These are phyloP conservation scores for Saccharomyces pastorianus DNA, from an alignment of 1,139 yeast species.

Conservation along the genomic window DNA sequence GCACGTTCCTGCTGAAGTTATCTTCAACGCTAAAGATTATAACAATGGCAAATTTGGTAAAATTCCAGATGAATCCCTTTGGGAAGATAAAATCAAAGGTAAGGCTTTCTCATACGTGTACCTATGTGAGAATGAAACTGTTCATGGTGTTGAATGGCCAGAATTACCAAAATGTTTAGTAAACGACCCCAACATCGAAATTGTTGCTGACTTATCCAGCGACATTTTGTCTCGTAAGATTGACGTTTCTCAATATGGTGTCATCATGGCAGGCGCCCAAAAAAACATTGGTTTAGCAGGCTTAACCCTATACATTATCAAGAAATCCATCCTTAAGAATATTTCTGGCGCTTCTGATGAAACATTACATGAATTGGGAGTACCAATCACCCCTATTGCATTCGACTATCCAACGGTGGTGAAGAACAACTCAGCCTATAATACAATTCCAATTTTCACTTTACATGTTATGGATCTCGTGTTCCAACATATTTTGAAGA, in stretches of 20 bases:
- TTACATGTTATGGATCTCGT: constrained; percentile 79
- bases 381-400: constrained; percentile 82
- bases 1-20: constrained; percentile 66
- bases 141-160: constrained; percentile 82
- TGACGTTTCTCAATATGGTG: constrained; percentile 78
- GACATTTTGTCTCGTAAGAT: constrained; percentile 75
- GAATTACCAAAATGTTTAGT: constrained; percentile 45
- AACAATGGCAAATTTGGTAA: constrained; percentile 49
- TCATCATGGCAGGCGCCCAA: constrained; percentile 95
- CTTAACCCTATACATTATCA: constrained; percentile 79
- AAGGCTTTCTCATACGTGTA: constrained; percentile 71
- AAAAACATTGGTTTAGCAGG: constrained; percentile 97
- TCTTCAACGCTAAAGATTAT: constrained; percentile 53
- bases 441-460: constrained; percentile 90
- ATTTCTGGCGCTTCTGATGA: constrained; percentile 50
- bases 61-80: constrained; percentile 60
- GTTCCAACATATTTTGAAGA: constrained; percentile 48
- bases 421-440: constrained; percentile 83
- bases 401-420: constrained; percentile 82
- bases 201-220: constrained; percentile 93
- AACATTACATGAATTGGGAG: constrained; percentile 46
- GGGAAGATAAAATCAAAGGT: constrained; percentile 41
- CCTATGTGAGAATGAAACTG: constrained; percentile 94
- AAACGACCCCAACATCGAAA: constrained; percentile 55
- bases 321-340: constrained; percentile 59